phyloP scores from a whole-genome alignment of 169 alveolate genomes.

The Babesia sp. region DNA sequence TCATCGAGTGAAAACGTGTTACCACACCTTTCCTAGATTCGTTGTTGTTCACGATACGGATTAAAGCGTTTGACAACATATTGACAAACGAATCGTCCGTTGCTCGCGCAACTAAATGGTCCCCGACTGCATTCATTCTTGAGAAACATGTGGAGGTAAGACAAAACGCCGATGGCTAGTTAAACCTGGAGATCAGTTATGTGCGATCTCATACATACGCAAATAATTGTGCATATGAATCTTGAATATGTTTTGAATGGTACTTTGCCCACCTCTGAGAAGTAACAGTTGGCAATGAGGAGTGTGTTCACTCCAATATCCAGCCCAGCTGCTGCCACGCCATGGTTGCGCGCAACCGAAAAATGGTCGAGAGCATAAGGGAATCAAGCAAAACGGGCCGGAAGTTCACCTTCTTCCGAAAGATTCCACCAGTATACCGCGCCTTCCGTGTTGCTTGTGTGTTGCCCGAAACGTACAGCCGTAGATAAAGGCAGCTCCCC shows the following conservation, averaged over 20 bases:
- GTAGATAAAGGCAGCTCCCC: conserved; percentile 15
- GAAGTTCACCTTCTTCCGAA: background rate
- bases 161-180: background rate
- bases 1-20: conserved; percentile 84
- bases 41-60: conserved; percentile 67
- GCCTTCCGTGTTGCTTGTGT: conserved; percentile 23
- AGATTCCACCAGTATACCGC: background rate
- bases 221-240: background rate
- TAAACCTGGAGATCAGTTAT: background rate
- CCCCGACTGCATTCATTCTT: conserved; percentile 6
- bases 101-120: conserved; percentile 53
- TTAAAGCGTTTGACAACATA: conserved; percentile 59
- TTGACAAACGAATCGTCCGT: conserved; percentile 70
- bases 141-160: background rate
- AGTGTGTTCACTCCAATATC: background rate
- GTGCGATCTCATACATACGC: background rate
- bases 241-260: background rate
- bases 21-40: conserved; percentile 65
- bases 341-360: conserved; percentile 15
- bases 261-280: background rate
- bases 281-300: background rate
- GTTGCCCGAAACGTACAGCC: background rate
- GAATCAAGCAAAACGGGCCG: conserved; percentile 1
- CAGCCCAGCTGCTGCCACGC: background rate
- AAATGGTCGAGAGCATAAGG: background rate